Base-by-base conservation (phyloP, 1,139 yeast species). In the Blastobotrys elegans region DNA sequence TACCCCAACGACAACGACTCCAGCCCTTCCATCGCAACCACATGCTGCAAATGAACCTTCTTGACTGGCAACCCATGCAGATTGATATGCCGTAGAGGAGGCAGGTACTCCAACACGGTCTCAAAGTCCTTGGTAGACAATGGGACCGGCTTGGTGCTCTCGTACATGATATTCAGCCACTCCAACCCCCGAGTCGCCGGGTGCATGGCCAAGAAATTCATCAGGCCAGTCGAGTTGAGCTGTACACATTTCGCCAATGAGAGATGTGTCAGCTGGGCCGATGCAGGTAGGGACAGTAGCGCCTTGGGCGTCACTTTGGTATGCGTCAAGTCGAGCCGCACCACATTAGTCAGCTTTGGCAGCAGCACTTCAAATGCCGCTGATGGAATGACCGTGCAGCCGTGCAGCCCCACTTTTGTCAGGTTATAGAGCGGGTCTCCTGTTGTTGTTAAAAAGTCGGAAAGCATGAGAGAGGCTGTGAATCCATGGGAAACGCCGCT, bases 91-190 rank as follows among this genome's bases (percentile, higher is more conserved):
- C 67, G 66, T 50, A 83, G 67, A 35, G 74, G 61, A 11, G 60
- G 66, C 31, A 87, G 59, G 58, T 71, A 71, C 38, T 67, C 65
- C 50, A 75, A 58, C 35, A 74, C 65, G 46, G 66, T 61, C 43
- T 69, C 71, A 36, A 70, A 67, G 54, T 67, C 70, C 30, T 62
- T 61, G 38, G 66, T 59, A 35, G 69, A 83, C 67, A 68, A 74
- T 74, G 62, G 82, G 67, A 53, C 82, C 76, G 89, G 58, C 44
- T 83, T 80, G 56, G 86, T 74, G 49, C 82, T 74, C 60, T 85
- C 92, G 52, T 80, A 80, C 64, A 84, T 87, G 46, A 88, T 69
- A 58, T 82, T 86, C 31, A 88, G 74, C 96, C 96, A 88, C 50
- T 75, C 73, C 44, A 88, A 69, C 30, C 61, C 57, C 29, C 69